Base-by-base conservation (phyloP, 305 asterid species). In the Withania somnifera region DNA sequence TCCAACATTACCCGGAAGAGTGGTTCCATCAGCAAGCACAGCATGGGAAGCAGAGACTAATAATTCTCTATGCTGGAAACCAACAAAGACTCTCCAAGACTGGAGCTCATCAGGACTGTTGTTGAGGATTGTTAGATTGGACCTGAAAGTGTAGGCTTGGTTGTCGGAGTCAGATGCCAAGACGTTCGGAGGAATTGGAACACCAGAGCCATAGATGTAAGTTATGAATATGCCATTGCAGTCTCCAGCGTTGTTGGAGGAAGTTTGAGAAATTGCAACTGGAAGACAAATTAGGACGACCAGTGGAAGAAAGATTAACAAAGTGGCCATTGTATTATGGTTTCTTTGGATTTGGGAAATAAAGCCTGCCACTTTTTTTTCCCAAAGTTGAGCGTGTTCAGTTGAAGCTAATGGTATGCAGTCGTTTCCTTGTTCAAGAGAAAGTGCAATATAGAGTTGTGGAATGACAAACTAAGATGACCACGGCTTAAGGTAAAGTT, bases 1-100 rank as follows among this genome's bases (percentile, higher is more conserved):
- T 83, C 92, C 86, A 78, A 90, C 97, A 79, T 89, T 86, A 1
- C 88, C 93, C 3, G 97, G 97, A 24, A 93, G 82, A 50, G 84
- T 51, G 34, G 71, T 82, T 24, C 95, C 95, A 79, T 92, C 88
- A 40, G 89, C 93, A 11, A 92, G 92, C 78, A 89, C 97, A 17
- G 94, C 95, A 30, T 81, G 58, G 1, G 82, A 52, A 22, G 92
- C 95, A 11, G 94, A 91, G 19, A 88, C 93, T 82, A 93, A 38
- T 5, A 86, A 82, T 84, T 93, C 97, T 1, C 87, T 85, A 78
- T 91, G 89, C 38, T 84, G 83, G 85, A 93, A 93, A 47, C 95
- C 95, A 50, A 92, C 95, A 73, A 91, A 93, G 76, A 88, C 93
- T 85, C 84, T 89, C 98, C 98, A 93, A n/a, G 89, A 82, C 82